Percentiles rank a stretch among this genome's conserved stretches.
These are phyloP conservation scores for Fremontodendron californicum DNA, from an alignment of 345 rosid genomes.

Conservation along the genomic window DNA sequence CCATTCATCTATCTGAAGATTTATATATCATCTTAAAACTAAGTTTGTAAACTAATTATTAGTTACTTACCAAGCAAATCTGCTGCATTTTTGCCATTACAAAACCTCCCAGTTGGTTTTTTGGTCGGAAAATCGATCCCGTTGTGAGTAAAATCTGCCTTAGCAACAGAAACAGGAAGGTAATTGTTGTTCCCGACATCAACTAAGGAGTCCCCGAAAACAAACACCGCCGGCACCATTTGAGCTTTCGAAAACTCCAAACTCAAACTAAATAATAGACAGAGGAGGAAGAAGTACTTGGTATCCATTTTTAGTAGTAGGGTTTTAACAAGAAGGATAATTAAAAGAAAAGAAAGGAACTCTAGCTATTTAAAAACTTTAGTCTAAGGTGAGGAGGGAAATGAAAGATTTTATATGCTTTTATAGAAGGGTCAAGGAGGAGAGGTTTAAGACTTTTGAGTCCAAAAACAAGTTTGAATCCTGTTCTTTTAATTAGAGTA, in stretches of 20 bases:
- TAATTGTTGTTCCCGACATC: constrained; percentile 57
- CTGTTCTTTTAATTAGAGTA: not conserved
- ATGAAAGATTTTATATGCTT: not conserved
- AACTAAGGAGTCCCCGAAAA: constrained; percentile 56
- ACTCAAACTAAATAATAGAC: not conserved
- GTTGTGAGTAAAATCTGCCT: constrained; percentile 43
- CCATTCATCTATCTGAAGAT: not conserved
- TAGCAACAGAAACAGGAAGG: constrained; percentile 32
- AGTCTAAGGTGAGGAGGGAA: not conserved
- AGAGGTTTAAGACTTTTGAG: not conserved
- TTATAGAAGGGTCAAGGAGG: not conserved
- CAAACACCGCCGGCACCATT: constrained; percentile 42
- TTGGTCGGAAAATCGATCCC: constrained; percentile 48
- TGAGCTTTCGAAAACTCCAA: constrained; percentile 11
- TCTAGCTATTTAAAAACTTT: not conserved
- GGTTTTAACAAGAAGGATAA: not conserved
- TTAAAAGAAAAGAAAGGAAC: not conserved
- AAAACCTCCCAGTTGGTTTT: constrained; percentile 52
- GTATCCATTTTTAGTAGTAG: not conserved
- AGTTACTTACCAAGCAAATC: constrained; percentile 13
- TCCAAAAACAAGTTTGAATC: not conserved
- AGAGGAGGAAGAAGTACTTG: not conserved
- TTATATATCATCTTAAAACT: not conserved
- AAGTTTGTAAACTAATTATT: not conserved
- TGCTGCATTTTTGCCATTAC: constrained; percentile 45